Conservation (phyloP, 108 stramenopile genomes). For the Skeletonema grethae region DNA sequence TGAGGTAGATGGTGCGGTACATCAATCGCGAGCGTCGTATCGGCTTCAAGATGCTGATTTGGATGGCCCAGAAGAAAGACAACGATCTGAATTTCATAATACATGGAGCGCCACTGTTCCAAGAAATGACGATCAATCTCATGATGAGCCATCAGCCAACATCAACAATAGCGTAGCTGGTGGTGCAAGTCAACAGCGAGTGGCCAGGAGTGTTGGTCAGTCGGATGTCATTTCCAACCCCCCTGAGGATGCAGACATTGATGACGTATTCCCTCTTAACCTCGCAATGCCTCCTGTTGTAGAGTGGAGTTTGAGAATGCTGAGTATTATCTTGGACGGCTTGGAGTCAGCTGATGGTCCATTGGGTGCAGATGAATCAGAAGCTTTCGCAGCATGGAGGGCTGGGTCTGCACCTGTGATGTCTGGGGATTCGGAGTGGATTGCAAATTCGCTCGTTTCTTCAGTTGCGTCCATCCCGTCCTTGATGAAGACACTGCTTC, state of each 20-base stretch:
- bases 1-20: conserved; percentile 15
- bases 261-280: conserved; percentile 50
- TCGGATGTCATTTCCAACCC: conserved; percentile 33
- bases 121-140: conserved; percentile 26
- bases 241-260: conserved; percentile 35
- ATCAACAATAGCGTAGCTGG: neutral
- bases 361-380: conserved; percentile 29
- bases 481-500: conserved; percentile 49
- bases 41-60: conserved; percentile 11
- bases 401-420: conserved; percentile 6
- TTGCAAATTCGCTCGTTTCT: conserved; percentile 43
- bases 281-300: conserved; percentile 51
- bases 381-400: conserved; percentile 36
- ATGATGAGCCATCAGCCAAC: neutral
- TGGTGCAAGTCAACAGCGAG: conserved; percentile 9
- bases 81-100: conserved; percentile 46
- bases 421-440: conserved; percentile 43
- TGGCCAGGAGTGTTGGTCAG: conserved; percentile 5
- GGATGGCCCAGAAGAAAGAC: conserved; percentile 38
- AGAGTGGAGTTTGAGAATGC: conserved; percentile 52
- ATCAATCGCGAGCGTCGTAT: conserved; percentile 29
- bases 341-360: conserved; percentile 42
- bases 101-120: conserved; percentile 51
- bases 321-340: conserved; percentile 39
- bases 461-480: conserved; percentile 45